A percentile compares a stretch with the other conserved stretches of the same genome.
phyloP scores from a whole-genome alignment of 805 yeast genomes.

The Candida qinlingensis region DNA sequence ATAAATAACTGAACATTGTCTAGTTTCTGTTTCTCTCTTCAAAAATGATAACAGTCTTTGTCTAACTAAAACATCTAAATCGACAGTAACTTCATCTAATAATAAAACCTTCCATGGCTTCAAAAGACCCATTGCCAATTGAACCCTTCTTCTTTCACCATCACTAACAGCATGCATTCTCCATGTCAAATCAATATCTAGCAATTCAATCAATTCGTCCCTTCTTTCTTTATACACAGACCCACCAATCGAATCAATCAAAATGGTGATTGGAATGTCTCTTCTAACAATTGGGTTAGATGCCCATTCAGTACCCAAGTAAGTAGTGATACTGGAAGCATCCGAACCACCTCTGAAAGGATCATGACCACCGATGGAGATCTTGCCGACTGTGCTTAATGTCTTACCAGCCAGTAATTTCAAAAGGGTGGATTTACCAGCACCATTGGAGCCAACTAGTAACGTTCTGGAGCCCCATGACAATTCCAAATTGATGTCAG shows the following conservation, averaged over 20 bases:
- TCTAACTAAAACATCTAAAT: constrained; percentile 88
- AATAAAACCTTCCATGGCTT: constrained; percentile 85
- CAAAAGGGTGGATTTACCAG: constrained; percentile 89
- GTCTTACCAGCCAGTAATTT: constrained; percentile 89
- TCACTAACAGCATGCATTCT: constrained; percentile 89
- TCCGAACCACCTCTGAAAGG: constrained; percentile 66
- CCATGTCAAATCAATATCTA: constrained; percentile 88
- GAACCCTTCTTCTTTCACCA: constrained; percentile 94
- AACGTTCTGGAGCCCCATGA: constrained; percentile 72
- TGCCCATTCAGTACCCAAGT: constrained; percentile 98
- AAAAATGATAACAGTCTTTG: constrained; percentile 66
- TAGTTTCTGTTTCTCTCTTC: constrained; percentile 59
- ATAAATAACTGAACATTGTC: constrained; percentile 77
- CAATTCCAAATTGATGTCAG: constrained; percentile 53
- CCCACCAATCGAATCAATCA: constrained; percentile 82
- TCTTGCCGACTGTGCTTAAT: constrained; percentile 65
- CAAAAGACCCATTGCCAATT: constrained; percentile 85
- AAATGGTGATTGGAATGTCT: constrained; percentile 80
- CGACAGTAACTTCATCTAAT: constrained; percentile 96
- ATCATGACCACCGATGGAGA: constrained; percentile 74
- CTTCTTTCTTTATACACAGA: constrained; percentile 66
- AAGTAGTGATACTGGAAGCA: constrained; percentile 54
- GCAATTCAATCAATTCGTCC: constrained; percentile 63
- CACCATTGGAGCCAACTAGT: constrained; percentile 92
- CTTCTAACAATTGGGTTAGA: constrained; percentile 83